phyloP scores from a whole-genome alignment of 2,329 filamentous ascomycete species.

The Hirsutella rhossiliensis region DNA sequence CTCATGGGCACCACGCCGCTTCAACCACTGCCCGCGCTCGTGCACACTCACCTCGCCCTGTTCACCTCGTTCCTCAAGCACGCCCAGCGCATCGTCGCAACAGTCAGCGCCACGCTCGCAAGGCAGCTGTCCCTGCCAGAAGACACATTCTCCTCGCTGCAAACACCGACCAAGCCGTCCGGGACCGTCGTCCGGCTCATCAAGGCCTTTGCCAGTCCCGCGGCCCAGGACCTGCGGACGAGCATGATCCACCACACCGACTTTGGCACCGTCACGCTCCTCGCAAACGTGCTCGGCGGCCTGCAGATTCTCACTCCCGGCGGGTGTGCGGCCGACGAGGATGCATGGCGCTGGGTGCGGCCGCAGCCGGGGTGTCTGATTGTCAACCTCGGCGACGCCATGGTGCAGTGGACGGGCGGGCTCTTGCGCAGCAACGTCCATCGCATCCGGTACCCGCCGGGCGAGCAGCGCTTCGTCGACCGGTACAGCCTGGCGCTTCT shows the following conservation, averaged over 20 bases:
- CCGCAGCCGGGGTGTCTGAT: slow-evolving; percentile 11
- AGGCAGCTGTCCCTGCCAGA: neutral
- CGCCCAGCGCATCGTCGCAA: neutral
- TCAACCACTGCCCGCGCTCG: neutral
- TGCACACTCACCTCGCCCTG: neutral
- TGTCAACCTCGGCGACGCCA: slow-evolving; percentile 10
- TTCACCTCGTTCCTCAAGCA: neutral
- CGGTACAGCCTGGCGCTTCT: neutral
- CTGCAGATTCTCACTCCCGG: slow-evolving; percentile 19
- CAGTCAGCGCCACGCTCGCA: neutral
- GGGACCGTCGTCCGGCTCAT: slow-evolving; percentile 3
- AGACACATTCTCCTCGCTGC: neutral
- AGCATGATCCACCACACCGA: slow-evolving; percentile 21
- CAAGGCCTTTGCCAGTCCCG: slow-evolving; percentile 8
- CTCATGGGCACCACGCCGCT: neutral
- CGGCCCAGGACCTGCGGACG: slow-evolving; percentile 6
- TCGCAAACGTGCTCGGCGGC: slow-evolving; percentile 22
- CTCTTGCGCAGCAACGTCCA: slow-evolving; percentile 13
- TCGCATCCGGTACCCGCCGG: slow-evolving; percentile 8
- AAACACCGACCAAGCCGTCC: neutral
- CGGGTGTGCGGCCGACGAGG: slow-evolving; percentile 2
- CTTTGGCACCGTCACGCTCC: slow-evolving; percentile 22
- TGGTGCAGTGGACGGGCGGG: slow-evolving; percentile 12
- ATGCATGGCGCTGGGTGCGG: slow-evolving; percentile 10
- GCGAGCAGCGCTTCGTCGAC: neutral